These are phyloP conservation scores for Pterulicium gracile DNA, from an alignment of 1,284 basidiomycete species.

Conservation along the genomic window DNA sequence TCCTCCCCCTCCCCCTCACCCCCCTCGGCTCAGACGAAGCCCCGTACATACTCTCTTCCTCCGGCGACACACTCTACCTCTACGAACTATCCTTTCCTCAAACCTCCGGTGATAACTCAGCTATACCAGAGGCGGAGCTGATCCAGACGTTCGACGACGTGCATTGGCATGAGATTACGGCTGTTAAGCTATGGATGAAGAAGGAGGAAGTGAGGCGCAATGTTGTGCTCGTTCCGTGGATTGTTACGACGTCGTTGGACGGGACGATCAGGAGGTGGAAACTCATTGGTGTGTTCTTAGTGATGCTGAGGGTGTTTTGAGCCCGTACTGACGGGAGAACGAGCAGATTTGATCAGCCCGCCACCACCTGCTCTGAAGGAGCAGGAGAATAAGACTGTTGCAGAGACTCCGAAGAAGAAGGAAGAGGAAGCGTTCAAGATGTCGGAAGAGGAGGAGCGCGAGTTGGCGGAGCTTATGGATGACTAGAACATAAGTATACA, in stretches of 20 bases:
- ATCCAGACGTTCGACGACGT: slow-evolving; percentile 63
- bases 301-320: slow-evolving; percentile 5
- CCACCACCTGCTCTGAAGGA: slow-evolving; percentile 20
- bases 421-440: slow-evolving; percentile 24
- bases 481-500: too few species aligned
- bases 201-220: slow-evolving; percentile 22
- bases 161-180: slow-evolving; percentile 81
- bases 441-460: slow-evolving; percentile 70
- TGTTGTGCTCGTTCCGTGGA: slow-evolving; percentile 46
- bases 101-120: background rate
- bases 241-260: slow-evolving; percentile 77
- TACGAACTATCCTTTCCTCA: slow-evolving; percentile 48
- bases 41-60: slow-evolving; percentile 63
- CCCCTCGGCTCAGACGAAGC: slow-evolving; percentile 20
- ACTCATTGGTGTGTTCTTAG: slow-evolving; percentile 43
- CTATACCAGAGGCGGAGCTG: slow-evolving; percentile 27
- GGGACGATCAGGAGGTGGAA: slow-evolving; percentile 79
- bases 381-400: slow-evolving; percentile 13
- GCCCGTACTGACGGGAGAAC: background rate
- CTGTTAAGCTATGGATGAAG: slow-evolving; percentile 61
- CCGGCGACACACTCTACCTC: slow-evolving; percentile 72
- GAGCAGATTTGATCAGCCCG: slow-evolving; percentile 34
- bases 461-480: slow-evolving; percentile 71
- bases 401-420: slow-evolving; percentile 13
- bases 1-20: slow-evolving; percentile 59